phyloP scores from a whole-genome alignment of 352 stramenopile genomes.

The Aphanomyces cochlioides region DNA sequence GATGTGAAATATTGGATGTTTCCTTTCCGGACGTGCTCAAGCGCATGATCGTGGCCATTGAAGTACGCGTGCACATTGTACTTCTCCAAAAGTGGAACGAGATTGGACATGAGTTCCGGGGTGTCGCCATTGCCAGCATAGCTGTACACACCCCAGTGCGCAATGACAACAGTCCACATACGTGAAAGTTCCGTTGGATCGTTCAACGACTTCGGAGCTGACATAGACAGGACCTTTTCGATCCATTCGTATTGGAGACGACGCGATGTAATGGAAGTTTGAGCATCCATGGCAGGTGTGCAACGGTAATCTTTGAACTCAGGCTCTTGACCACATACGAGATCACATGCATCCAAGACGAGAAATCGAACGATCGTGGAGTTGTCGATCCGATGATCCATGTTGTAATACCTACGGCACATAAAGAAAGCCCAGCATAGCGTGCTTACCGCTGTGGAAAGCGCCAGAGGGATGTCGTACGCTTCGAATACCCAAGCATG shows the following conservation, averaged over 20 bases:
- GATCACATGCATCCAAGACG: constrained; percentile 73
- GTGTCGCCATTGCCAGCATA: constrained; percentile 80
- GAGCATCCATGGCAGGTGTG: constrained; percentile 69
- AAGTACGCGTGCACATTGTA: constrained; percentile 86
- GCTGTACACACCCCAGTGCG: constrained; percentile 82
- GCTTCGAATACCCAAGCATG: constrained; percentile 73
- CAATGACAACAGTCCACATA: constrained; percentile 84
- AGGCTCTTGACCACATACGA: constrained; percentile 61
- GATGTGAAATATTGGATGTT: constrained; percentile 70
- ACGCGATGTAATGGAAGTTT: constrained; percentile 58
- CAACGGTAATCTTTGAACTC: constrained; percentile 74
- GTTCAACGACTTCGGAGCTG: constrained; percentile 46
- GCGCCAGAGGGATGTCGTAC: constrained; percentile 71
- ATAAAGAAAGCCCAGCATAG: neutral
- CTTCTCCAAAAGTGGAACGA: constrained; percentile 73
- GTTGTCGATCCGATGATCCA: constrained; percentile 68
- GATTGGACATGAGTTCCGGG: constrained; percentile 59
- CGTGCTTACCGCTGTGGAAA: constrained; percentile 46
- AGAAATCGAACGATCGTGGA: constrained; percentile 79
- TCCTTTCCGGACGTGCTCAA: constrained; percentile 64
- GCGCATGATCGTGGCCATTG: constrained; percentile 80
- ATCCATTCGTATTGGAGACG: constrained; percentile 76
- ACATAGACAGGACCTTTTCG: constrained; percentile 45
- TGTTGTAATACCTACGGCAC: constrained; percentile 54
- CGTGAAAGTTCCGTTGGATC: constrained; percentile 42